A percentile compares a stretch with the other conserved stretches of the same genome.
phyloP scores from a whole-genome alignment of 2,329 filamentous ascomycete genomes.

The Immersiporthe knoxdaviesiana region DNA sequence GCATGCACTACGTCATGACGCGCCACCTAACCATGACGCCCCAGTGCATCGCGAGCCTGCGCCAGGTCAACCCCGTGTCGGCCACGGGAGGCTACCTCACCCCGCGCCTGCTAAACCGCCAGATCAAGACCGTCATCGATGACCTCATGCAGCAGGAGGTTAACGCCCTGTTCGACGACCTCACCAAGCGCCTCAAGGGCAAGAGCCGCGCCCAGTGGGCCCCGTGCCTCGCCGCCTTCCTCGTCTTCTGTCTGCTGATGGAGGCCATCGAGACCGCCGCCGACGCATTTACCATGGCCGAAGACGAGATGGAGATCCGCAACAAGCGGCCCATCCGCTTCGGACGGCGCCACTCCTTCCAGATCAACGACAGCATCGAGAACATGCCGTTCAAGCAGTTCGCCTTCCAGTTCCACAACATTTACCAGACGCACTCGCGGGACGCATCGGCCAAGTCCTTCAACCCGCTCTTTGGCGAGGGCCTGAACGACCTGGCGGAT shows the following conservation, averaged over 20 bases:
- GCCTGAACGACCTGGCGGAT: constrained; percentile 46
- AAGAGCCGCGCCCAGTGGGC: constrained; percentile 59
- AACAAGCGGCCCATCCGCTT: constrained; percentile 43
- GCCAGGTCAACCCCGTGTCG: constrained; percentile 47
- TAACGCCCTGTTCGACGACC: constrained; percentile 55
- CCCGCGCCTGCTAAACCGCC: constrained; percentile 57
- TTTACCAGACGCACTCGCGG: constrained; percentile 60
- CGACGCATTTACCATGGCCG: constrained; percentile 54
- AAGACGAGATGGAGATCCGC: constrained; percentile 53
- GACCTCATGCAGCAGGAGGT: constrained; percentile 57
- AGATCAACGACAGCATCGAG: constrained; percentile 55
- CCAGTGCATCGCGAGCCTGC: constrained; percentile 46
- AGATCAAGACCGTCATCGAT: constrained; percentile 61
- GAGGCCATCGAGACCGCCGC: constrained; percentile 58
- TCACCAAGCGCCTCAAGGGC: constrained; percentile 57
- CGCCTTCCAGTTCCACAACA: constrained; percentile 62
- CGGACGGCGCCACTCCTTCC: constrained; percentile 49
- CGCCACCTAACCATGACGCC: constrained; percentile 57
- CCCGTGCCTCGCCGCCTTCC: constrained; percentile 59
- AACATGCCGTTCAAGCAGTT: constrained; percentile 65
- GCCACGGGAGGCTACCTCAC: constrained; percentile 52
- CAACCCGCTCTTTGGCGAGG: constrained; percentile 57
- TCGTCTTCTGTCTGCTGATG: constrained; percentile 62
- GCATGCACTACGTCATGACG: constrained; percentile 61
- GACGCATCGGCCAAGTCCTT: constrained; percentile 55